Evolutionary conservation across 2,329 filamentous ascomycete genomes (phyloP), one percentile per base, ranked within the genome.

Genomic region (Cercospora berteroae): DNA sequence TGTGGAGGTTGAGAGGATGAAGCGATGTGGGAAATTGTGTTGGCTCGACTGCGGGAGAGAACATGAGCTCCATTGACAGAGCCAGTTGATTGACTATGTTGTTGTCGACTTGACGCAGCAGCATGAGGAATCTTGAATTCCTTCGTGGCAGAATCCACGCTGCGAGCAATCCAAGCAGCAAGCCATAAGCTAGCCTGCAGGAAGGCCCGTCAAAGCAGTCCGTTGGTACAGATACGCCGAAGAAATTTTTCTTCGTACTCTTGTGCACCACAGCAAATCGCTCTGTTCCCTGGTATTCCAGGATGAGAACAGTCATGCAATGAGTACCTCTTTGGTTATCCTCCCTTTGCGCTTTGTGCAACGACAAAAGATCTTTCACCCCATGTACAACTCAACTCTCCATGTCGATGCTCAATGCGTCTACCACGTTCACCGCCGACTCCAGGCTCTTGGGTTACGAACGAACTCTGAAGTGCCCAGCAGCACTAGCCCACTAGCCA

Each of bases 401-500:
- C 16, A 8, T 39, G 13, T 39, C 16, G 13, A 39, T 39, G 16
- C 5, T 39, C 36, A 5, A 39, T 39, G 16, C 36, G 36, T 8
- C 16, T n/a, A 39, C 36, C 6, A 7, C 16, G 6, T 7, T 39
- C 36, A 39, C 36, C 16, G n/a, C 36, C 7, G 16, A n/a, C 39
- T 57, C 61, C 61, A 63, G 20, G 61, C 50, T 6, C 36, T 39
- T 39, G 36, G 16, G 36, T 39, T 39, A 13, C 36, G 36, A 1
- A 39, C 36, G 3, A 63, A 27, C 3, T 18, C 61, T 16, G 61
- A 52, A 10, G 61, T 55, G n/a, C 48, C 50, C 18, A 63, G 31
- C 48, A 63, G 29, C n/a, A 56, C 23, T n/a, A 63, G 2, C 7
- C 61, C 57, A 39, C 61, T 63, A 18, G 44, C 48, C 50, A 63